phyloP scores from a whole-genome alignment of 1,139 yeast species.

The Citeromyces siamensis region DNA sequence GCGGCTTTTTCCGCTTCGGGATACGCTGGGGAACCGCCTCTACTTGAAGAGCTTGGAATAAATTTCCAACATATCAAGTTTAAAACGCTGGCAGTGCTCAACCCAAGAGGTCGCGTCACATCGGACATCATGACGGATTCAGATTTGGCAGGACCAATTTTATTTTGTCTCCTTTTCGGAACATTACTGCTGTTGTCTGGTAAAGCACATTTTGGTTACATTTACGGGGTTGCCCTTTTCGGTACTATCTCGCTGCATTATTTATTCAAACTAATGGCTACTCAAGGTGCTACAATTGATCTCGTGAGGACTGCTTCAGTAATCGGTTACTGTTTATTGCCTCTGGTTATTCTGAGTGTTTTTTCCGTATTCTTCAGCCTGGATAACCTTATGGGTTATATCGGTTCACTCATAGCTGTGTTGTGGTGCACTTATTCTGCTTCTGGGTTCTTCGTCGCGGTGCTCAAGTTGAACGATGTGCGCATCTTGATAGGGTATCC shows the following conservation, averaged over 20 bases:
- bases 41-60: conserved; percentile 87
- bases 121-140: conserved; percentile 76
- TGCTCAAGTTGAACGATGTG: conserved; percentile 72
- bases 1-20: conserved; percentile 95
- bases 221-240: conserved; percentile 89
- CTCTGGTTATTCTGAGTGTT: conserved; percentile 72
- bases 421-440: conserved; percentile 93
- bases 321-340: conserved; percentile 86
- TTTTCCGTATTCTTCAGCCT: conserved; percentile 47
- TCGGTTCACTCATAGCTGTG: conserved; percentile 59
- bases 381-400: conserved; percentile 68
- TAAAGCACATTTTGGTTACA: conserved; percentile 92
- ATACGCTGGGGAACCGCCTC: conserved; percentile 87
- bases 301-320: conserved; percentile 78
- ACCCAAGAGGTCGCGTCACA: conserved; percentile 20
- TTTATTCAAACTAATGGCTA: conserved; percentile 78
- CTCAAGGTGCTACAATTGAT: conserved; percentile 30
- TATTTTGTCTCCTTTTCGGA: conserved; percentile 87
- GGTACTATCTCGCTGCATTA: conserved; percentile 82
- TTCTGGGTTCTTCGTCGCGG: conserved; percentile 85
- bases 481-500: conserved; percentile 93
- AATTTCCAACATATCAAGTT: conserved; percentile 79
- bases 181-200: conserved; percentile 73
- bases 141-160: conserved; percentile 90
- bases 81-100: conserved; percentile 76